Evolutionary conservation across 2,329 filamentous ascomycete species (phyloP).

Genomic region (Neonectria hederae): DNA sequence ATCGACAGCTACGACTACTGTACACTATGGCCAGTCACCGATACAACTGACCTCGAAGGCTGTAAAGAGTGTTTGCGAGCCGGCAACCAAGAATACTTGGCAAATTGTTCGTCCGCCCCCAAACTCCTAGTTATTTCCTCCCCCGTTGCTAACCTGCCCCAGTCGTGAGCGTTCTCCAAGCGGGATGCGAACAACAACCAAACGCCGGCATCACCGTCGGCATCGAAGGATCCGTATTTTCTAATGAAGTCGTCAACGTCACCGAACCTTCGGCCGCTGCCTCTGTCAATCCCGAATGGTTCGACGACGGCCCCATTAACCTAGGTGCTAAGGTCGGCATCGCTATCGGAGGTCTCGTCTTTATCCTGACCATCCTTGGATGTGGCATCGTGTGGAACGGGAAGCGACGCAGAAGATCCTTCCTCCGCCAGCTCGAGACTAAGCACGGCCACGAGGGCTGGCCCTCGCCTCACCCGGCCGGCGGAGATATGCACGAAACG

Average conservation of each 20-base stretch:
- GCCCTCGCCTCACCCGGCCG: slow-evolving; percentile 51
- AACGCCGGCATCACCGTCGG: slow-evolving; percentile 57
- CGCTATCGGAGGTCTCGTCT: slow-evolving; percentile 59
- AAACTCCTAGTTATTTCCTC: background rate
- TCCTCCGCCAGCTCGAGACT: slow-evolving; percentile 58
- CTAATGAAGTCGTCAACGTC: slow-evolving; percentile 56
- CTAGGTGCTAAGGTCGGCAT: slow-evolving; percentile 68
- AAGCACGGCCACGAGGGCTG: slow-evolving; percentile 42
- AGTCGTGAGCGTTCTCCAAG: slow-evolving; percentile 63
- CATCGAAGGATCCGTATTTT: slow-evolving; percentile 63
- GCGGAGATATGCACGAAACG: slow-evolving; percentile 45
- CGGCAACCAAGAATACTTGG: slow-evolving; percentile 52
- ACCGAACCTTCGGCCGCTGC: slow-evolving; percentile 58
- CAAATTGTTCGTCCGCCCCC: slow-evolving; percentile 59
- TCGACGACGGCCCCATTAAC: slow-evolving; percentile 56
- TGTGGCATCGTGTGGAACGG: slow-evolving; percentile 66
- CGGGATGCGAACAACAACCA: slow-evolving; percentile 65
- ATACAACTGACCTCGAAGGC: slow-evolving; percentile 48
- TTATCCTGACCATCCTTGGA: slow-evolving; percentile 59
- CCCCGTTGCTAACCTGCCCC: slow-evolving; percentile 31
- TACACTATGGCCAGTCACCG: slow-evolving; percentile 53
- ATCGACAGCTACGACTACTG: slow-evolving; percentile 64
- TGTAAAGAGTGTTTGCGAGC: slow-evolving; percentile 60
- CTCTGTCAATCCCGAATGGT: slow-evolving; percentile 52
- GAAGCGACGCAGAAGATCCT: slow-evolving; percentile 62